Evolutionary conservation across 257 asterid genomes (phyloP), one percentile per base, ranked within the genome.

Genomic region (Solanum sejunctum): DNA sequence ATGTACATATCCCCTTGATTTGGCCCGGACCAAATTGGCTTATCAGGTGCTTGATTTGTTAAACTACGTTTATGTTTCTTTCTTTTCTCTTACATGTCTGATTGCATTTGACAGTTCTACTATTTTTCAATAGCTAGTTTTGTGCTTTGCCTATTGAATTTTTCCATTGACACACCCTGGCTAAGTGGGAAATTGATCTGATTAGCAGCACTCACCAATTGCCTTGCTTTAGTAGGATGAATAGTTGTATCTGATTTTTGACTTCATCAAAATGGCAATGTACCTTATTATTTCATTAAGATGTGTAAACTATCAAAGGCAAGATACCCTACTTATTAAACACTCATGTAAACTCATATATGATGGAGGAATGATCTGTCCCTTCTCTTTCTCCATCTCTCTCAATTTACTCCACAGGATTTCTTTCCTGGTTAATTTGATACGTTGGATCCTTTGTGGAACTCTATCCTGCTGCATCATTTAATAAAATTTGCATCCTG

Each of bases 21-120:
- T 97, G 88, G 99, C 98, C 60, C 99, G 99, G 47, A 94, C 99
- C 54, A 97, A 95, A 90, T 97, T 97, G 36, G 99, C 99, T 57
- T 97, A 95, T 89, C 99, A 97, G 99, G 99, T 97, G 83, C 67
- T 72, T 84, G 18, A 28, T 78, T 52, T 78, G 83, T 26, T 15
- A 54, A 47, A 43, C 23, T 6, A 28, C 21, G 10, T 6, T n/a
- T 85, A 51, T 55, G 88, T 85, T 49, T 41, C 21, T 81, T 84
- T 18, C 45, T 83, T 61, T 63, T 67, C 54, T 83, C 57, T 64
- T 64, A 43, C 32, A 70, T 54, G 28, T 57, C 51, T 69, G 54
- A 21, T 52, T 17, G 81, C 20, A 51, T 39, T 63, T 69, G 57
- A 17, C 4, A 83, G 60, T 83, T 57, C 52, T 52, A 52, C 63